phyloP scores from a whole-genome alignment of 106 monocot species.

The Posidonia australis region DNA sequence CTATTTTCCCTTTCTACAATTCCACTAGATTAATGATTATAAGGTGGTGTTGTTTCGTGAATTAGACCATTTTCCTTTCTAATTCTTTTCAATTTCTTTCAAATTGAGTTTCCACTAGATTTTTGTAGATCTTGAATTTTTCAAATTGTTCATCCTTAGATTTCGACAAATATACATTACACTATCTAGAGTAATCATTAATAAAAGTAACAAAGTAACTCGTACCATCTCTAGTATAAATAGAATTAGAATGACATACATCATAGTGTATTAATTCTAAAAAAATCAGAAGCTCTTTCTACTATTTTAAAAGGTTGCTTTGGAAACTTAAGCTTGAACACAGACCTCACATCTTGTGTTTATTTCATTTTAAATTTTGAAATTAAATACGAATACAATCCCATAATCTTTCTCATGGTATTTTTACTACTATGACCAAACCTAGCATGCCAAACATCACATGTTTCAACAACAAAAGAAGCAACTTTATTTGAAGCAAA shows the following conservation, averaged over 20 bases:
- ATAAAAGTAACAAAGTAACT: conserved; percentile 1
- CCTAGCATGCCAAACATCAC: background rate
- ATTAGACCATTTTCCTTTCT: too few relatives aligned
- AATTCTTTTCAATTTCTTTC: background rate
- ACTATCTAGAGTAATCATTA: background rate
- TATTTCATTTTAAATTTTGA: too few relatives aligned
- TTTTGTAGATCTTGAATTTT: conserved; percentile 4
- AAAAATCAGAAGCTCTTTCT: too few relatives aligned
- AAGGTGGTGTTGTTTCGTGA: too few relatives aligned
- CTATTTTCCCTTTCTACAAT: too few relatives aligned
- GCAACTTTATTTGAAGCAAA: conserved; percentile 1
- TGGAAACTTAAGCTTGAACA: too few relatives aligned
- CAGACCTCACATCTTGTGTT: too few relatives aligned
- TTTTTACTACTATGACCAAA: background rate
- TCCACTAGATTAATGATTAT: too few relatives aligned
- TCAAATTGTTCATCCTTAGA: conserved; percentile 1
- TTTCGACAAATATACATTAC: background rate
- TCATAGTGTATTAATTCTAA: background rate
- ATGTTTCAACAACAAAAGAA: background rate
- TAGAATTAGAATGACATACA: background rate
- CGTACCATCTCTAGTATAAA: background rate
- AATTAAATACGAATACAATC: too few relatives aligned
- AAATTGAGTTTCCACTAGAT: background rate
- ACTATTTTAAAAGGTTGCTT: too few relatives aligned
- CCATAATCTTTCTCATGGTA: too few relatives aligned